Percentiles rank a stretch among this genome's conserved stretches.
phyloP scores from a whole-genome alignment of 2,329 filamentous ascomycete species.

The Colletotrichum spaethianum region DNA sequence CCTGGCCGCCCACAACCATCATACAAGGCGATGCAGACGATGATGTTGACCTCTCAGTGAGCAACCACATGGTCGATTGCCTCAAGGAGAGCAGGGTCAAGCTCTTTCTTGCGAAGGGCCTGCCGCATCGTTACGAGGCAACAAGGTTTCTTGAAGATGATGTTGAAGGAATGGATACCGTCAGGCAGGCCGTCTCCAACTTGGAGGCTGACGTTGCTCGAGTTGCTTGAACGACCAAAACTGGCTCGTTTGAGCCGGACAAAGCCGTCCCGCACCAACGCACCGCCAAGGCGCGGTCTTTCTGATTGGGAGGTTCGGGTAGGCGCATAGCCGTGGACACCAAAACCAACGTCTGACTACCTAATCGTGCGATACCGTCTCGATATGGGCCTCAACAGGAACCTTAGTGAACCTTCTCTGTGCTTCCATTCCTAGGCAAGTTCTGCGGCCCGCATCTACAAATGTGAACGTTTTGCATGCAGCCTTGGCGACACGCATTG shows the following conservation, averaged over 20 bases:
- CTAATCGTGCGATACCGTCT: background rate
- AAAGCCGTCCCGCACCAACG: background rate
- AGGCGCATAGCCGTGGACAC: background rate
- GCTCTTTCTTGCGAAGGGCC: constrained; percentile 46
- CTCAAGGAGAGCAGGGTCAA: constrained; percentile 47
- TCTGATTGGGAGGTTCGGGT: constrained; percentile 5
- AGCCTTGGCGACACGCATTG: background rate
- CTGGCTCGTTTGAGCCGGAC: constrained; percentile 1
- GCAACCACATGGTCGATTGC: constrained; percentile 45
- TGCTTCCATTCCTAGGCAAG: no score
- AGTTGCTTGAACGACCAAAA: background rate
- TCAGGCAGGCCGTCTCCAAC: constrained; percentile 45
- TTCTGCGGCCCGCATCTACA: background rate
- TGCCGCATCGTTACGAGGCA: constrained; percentile 50
- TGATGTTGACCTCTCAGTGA: constrained; percentile 49
- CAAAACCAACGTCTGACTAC: background rate
- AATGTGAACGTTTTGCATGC: background rate
- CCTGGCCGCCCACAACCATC: constrained; percentile 53
- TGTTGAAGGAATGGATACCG: constrained; percentile 46
- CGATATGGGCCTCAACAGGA: no score
- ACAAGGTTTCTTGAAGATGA: constrained; percentile 50
- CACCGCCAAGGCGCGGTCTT: background rate
- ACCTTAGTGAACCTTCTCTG: background rate
- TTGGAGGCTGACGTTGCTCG: constrained; percentile 42
- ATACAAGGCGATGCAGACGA: constrained; percentile 51